phyloP scores from a whole-genome alignment of 2,329 filamentous ascomycete genomes.

The Scleromitrula shiraiana region DNA sequence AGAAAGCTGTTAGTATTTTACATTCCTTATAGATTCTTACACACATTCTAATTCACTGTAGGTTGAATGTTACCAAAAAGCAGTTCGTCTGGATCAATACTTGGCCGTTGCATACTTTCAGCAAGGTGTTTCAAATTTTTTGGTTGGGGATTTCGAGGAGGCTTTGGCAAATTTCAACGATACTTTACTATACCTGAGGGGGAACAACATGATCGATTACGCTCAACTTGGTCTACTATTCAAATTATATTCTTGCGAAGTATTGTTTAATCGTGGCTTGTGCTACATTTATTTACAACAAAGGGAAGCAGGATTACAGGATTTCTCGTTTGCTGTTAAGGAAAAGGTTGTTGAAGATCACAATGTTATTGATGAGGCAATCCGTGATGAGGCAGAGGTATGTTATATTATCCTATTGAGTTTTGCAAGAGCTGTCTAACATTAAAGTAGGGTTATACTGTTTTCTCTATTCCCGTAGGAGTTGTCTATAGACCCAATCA shows the following conservation, averaged over 20 bases:
- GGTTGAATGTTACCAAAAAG: slow-evolving; percentile 93
- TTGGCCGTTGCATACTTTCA: slow-evolving; percentile 98
- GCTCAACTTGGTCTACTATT: slow-evolving; percentile 92
- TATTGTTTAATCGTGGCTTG: slow-evolving; percentile 91
- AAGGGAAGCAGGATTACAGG: slow-evolving; percentile 81
- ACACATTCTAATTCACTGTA: slow-evolving; percentile 33
- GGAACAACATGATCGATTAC: slow-evolving; percentile 97
- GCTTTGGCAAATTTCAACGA: slow-evolving; percentile 98
- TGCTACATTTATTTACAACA: slow-evolving; percentile 97
- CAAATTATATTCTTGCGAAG: slow-evolving; percentile 95
- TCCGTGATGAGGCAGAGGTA: slow-evolving; percentile 86
- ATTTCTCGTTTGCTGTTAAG: slow-evolving; percentile 82
- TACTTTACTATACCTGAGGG: slow-evolving; percentile 84
- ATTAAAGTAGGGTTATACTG: slow-evolving; percentile 72
- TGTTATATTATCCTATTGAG: slow-evolving; percentile 14
- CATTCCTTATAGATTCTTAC: neutral
- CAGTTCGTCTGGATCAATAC: slow-evolving; percentile 85
- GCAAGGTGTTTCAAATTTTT: slow-evolving; percentile 95
- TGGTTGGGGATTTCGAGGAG: slow-evolving; percentile 94
- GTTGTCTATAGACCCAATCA: slow-evolving; percentile 94
- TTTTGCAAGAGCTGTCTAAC: slow-evolving; percentile 14
- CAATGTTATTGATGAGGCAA: slow-evolving; percentile 96
- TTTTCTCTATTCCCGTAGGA: slow-evolving; percentile 95
- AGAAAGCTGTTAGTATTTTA: slow-evolving; percentile 68
- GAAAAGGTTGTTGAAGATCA: slow-evolving; percentile 96